Base-by-base conservation (phyloP, 495 filamentous ascomycete genomes). In the Podospora pseudocomata region DNA sequence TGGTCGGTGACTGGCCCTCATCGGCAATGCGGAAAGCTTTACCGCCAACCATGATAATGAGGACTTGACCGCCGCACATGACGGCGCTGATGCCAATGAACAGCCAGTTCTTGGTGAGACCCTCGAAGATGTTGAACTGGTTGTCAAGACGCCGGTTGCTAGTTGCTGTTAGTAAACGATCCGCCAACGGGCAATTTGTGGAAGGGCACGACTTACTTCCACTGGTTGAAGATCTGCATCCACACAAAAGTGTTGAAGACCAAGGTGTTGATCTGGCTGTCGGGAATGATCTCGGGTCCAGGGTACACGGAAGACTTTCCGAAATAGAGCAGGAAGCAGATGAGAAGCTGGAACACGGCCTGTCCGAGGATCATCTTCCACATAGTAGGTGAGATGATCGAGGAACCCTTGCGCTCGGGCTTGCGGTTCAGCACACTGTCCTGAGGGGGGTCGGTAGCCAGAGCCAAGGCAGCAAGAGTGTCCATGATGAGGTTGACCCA, bases 401-500 rank as follows among this genome's bases (percentile, higher is more conserved):
- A 85, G 44, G 91, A 86, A 16, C 84, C 86, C 76, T 91, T 93
- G n/a, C 87, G 88, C 19, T 91, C 88, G n/a, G 92, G 92, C 76
- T 92, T 92, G 56, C 92, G 88, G 68, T 96, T 81, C 39, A 96
- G 80, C 58, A 96, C 91, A 65, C 89, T 88, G 55, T 90, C 88
- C 0, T 88, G 89, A 28, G 92, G 92, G 39, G 90, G 89, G 71
- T 96, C 92, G 6, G 92, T 96, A 13, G 92, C 93, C 59, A 96
- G 83, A 30, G 92, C 92, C 16, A 96, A 82, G 18, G 92, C 92
- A 28, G 92, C 92, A 69, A 96, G 92, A 0, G 92, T 95, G 71
- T 96, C 92, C 93, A 96, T 96, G 76, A 96, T 96, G 68, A 96
- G 82, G 71, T 96, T 96, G 70, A 96, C 91, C 92, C 92, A 96